phyloP scores from a whole-genome alignment of 2,329 filamentous ascomycete species.

The Fusarium sp. region DNA sequence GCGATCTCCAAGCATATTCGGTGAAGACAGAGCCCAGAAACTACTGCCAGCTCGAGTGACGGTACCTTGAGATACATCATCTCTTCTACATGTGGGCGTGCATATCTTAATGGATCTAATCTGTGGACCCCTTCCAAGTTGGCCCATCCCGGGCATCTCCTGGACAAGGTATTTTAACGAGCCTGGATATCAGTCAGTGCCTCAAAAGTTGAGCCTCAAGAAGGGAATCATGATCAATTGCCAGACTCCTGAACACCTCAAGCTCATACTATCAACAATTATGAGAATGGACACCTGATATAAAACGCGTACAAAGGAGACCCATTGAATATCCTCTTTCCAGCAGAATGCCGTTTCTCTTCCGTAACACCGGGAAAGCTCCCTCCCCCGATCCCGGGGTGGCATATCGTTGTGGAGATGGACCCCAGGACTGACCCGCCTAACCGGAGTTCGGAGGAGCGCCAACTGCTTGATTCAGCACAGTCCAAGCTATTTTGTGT shows the following conservation, averaged over 20 bases:
- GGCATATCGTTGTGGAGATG: constrained; percentile 25
- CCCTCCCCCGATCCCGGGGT: constrained; percentile 38
- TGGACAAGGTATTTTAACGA: constrained; percentile 17
- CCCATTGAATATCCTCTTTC: not conserved
- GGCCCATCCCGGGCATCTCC: constrained; percentile 22
- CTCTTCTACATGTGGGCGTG: not conserved
- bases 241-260: not conserved
- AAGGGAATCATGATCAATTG: not conserved
- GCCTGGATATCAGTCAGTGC: constrained; percentile 1
- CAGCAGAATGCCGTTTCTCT: constrained; percentile 19
- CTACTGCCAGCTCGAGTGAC: not conserved
- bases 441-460: constrained; percentile 40
- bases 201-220: constrained; percentile 17
- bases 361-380: constrained; percentile 35
- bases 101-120: constrained; percentile 24
- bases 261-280: not conserved
- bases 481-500: constrained; percentile 11
- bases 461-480: constrained; percentile 28
- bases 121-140: constrained; percentile 27
- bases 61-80: constrained; percentile 24
- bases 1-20: constrained; percentile 17
- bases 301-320: not conserved
- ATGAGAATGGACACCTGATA: not conserved
- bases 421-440: constrained; percentile 34
- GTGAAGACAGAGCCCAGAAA: constrained; percentile 22